phyloP scores from a whole-genome alignment of 805 yeast species.

The Schwanniomyces polymorphus region DNA sequence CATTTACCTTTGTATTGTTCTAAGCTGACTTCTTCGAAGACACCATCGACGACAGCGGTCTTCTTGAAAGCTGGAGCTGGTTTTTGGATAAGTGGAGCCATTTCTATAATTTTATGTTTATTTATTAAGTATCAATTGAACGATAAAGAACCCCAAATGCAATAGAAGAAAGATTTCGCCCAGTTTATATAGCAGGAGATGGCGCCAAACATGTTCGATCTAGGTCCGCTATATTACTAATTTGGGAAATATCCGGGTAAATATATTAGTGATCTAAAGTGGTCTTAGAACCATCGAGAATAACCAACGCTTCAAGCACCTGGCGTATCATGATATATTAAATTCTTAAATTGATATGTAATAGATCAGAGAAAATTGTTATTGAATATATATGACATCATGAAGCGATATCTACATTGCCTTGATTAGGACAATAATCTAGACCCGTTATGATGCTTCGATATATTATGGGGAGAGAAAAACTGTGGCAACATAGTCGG shows the following conservation, averaged over 20 bases:
- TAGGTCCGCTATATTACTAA: constrained; percentile 11
- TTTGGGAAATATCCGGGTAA: constrained; percentile 7
- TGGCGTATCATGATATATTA: too few relatives aligned
- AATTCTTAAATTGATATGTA: too few relatives aligned
- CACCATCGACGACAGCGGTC: constrained; percentile 96
- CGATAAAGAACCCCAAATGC: not conserved
- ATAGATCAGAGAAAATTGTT: too few relatives aligned
- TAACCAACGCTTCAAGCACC: too few relatives aligned
- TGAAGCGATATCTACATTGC: too few relatives aligned
- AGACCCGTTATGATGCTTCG: too few relatives aligned
- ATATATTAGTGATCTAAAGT: not conserved
- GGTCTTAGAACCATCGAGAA: not conserved
- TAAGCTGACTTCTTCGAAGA: constrained; percentile 90
- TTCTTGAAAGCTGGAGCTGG: constrained; percentile 96
- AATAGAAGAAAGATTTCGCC: not conserved
- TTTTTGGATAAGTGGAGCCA: constrained; percentile 90
- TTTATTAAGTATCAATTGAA: not conserved
- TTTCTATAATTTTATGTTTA: constrained; percentile 26
- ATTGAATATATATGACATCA: too few relatives aligned
- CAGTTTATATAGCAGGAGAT: constrained; percentile 1
- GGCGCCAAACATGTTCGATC: constrained; percentile 1
- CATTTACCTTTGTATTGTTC: constrained; percentile 98
- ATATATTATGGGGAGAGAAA: not conserved
- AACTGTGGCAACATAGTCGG: not conserved
- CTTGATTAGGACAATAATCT: too few relatives aligned